Evolutionary conservation across 2,329 filamentous ascomycete genomes (phyloP).

Genomic region (Blastomyces parvus): DNA sequence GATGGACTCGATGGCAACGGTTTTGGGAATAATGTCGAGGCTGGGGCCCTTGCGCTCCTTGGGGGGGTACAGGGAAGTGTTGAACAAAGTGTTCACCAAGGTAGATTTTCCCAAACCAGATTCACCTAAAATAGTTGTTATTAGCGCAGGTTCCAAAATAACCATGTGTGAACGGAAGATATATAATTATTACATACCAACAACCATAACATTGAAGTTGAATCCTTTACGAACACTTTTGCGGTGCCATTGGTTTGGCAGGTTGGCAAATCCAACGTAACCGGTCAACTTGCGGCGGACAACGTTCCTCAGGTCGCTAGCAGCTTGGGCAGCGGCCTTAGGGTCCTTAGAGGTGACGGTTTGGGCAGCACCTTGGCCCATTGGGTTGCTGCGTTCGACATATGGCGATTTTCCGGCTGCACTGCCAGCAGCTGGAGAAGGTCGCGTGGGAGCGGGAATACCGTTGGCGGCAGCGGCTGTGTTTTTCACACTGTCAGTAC

Average conservation of each 20-base stretch:
- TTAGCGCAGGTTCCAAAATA: background rate
- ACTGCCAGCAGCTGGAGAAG: slow-evolving; percentile 31
- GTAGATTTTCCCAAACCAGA: slow-evolving; percentile 98
- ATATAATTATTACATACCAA: slow-evolving; percentile 58
- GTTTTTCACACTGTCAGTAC: slow-evolving; percentile 25
- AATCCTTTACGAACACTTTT: slow-evolving; percentile 99
- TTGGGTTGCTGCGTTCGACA: slow-evolving; percentile 50
- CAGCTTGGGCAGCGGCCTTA: slow-evolving; percentile 46
- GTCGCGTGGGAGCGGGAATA: slow-evolving; percentile 20
- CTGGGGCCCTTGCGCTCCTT: slow-evolving; percentile 97
- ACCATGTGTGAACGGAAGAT: background rate
- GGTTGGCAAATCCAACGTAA: slow-evolving; percentile 96
- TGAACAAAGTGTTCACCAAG: slow-evolving; percentile 98
- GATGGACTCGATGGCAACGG: slow-evolving; percentile 87
- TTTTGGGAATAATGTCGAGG: slow-evolving; percentile 97
- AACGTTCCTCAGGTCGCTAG: slow-evolving; percentile 78
- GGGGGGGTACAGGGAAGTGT: slow-evolving; percentile 96
- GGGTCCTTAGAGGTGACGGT: slow-evolving; percentile 57
- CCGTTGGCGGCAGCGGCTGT: slow-evolving; percentile 26
- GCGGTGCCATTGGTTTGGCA: slow-evolving; percentile 99
- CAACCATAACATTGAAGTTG: slow-evolving; percentile 99
- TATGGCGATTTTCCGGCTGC: slow-evolving; percentile 47
- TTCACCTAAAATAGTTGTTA: slow-evolving; percentile 57
- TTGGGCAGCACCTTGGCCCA: slow-evolving; percentile 46
- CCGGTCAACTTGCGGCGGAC: slow-evolving; percentile 96